Evolutionary conservation across 2,329 filamentous ascomycete species (phyloP), one percentile per base, ranked within the genome.

Genomic region (Exophiala dermatitidis): DNA sequence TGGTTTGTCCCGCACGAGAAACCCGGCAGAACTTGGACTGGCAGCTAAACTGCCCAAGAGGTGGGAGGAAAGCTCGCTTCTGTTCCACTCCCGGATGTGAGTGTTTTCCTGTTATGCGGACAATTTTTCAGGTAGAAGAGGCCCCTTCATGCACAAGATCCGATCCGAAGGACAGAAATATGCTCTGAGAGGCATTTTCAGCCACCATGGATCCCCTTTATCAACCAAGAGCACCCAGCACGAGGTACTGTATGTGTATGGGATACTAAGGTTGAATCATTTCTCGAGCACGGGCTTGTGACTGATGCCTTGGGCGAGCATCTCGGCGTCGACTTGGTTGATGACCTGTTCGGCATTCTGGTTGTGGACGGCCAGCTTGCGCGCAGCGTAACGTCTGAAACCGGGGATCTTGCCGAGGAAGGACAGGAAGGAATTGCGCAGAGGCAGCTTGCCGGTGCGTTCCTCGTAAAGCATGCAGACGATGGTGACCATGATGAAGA

Each of bases 391-490:
- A 12, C 48, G 46, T 43, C 56, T 56, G 34, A 64, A 44, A 1
- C 59, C 63, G 5, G 63, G 62, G 3, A 65, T 57, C 45, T 63
- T 63, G 45, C 53, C 34, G 49, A 63, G 30, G 41, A 53, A 46
- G 4, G 38, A 44, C 12, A 63, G 33, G 31, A 61, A 49, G 31
- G 52, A 48, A 53, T 58, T 62, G 46, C 62, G 54, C 33, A 61
- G 49, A 4, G 59, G 59, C 8, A 58, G 52, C 4, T 32, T 26
- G 33, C 59, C 57, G 1, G 47, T 59, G 10, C 52, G 46, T 71
- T 93, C 88, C 58, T 79, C 78, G 71, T 82, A 88, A 40, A 84
- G 77, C 75, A 91, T 77, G 37, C 72, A 62, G 6, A 81, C 56
- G 65, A 91, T 86, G 3, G 76, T 77, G 10, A 76, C 54, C 54